phyloP scores from a whole-genome alignment of 345 rosid species.

The Euclidium syriacum region DNA sequence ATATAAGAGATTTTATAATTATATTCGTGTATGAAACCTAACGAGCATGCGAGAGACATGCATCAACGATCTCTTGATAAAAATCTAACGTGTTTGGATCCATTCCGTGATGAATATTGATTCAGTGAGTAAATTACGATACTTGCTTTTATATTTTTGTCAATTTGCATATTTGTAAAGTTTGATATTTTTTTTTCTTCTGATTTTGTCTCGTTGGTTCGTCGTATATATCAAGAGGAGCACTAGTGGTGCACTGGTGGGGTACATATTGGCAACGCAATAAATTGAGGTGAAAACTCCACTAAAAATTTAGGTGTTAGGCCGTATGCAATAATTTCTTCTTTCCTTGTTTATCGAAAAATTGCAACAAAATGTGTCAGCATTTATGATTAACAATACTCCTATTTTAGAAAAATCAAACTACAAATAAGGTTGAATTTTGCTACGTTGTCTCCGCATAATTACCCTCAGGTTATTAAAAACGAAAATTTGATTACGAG shows the following conservation, averaged over 20 bases:
- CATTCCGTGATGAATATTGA: neutral
- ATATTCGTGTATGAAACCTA: constrained; percentile 14
- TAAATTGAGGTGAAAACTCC: constrained; percentile 23
- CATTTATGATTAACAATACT: neutral
- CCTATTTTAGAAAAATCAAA: neutral
- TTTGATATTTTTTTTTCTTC: neutral
- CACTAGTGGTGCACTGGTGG: constrained; percentile 29
- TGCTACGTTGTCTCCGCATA: neutral
- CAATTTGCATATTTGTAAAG: neutral
- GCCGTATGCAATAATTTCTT: constrained; percentile 14
- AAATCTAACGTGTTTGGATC: constrained; percentile 1
- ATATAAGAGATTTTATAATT: neutral
- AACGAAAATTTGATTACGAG: neutral
- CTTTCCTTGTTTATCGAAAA: neutral
- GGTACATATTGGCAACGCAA: constrained; percentile 2
- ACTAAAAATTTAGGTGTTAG: constrained; percentile 18
- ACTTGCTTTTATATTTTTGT: neutral
- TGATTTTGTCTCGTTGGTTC: neutral
- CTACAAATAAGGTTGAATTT: neutral
- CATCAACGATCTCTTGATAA: constrained; percentile 26
- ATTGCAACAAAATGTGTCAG: neutral
- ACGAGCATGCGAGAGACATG: constrained; percentile 35
- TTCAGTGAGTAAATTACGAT: neutral
- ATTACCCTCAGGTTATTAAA: neutral
- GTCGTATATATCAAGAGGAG: neutral